Conservation (phyloP, 495 filamentous ascomycete species). For the Oidiodendron maius region DNA sequence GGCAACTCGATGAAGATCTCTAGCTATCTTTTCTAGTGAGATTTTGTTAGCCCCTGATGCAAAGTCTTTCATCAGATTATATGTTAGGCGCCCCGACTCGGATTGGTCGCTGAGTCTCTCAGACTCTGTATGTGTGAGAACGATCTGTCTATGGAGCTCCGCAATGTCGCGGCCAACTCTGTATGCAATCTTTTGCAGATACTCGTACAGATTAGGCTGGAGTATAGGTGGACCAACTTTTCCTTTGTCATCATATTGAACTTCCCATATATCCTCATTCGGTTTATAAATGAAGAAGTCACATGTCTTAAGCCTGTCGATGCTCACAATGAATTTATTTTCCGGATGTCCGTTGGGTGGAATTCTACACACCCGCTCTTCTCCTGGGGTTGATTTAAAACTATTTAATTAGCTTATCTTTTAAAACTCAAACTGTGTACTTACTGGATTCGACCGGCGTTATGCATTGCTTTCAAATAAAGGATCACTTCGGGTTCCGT, state of each 20-base stretch:
- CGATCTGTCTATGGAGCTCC: neutral
- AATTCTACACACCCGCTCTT: slow-evolving; percentile 10
- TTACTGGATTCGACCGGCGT: neutral
- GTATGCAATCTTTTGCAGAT: slow-evolving; percentile 10
- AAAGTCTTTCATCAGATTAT: neutral
- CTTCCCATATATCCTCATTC: too few relatives aligned
- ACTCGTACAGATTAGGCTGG: slow-evolving; percentile 11
- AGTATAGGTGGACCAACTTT: slow-evolving; percentile 9
- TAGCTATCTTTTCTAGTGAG: slow-evolving; percentile 9
- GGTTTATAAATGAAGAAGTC: too few relatives aligned
- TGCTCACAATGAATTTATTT: slow-evolving; percentile 12
- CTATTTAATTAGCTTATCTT: neutral
- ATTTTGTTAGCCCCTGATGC: neutral
- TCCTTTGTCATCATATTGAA: slow-evolving; percentile 13
- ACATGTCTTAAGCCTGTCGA: neutral
- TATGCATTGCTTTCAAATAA: neutral
- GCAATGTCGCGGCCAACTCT: slow-evolving; percentile 13
- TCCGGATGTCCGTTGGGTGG: slow-evolving; percentile 21
- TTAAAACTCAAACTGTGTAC: neutral
- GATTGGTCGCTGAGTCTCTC: neutral
- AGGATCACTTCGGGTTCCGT: neutral
- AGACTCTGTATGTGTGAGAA: neutral
- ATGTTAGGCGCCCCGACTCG: neutral
- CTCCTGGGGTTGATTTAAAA: neutral
- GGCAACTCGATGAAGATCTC: slow-evolving; percentile 10